These are phyloP conservation scores for Leccinum rimulosum DNA, from an alignment of 768 basidiomycete species.

Conservation along the genomic window DNA sequence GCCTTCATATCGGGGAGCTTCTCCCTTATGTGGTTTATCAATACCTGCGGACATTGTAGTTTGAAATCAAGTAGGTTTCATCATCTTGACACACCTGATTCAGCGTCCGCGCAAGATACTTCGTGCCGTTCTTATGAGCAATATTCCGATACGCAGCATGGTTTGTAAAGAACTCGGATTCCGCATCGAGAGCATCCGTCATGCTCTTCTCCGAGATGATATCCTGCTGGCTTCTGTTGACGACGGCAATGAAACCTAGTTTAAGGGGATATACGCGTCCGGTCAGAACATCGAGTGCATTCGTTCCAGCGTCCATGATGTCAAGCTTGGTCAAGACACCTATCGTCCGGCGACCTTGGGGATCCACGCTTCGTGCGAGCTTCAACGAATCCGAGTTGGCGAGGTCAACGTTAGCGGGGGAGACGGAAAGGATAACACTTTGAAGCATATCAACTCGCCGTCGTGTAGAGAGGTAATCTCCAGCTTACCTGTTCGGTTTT, in stretches of 20 bases:
- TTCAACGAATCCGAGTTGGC: constrained; percentile 98
- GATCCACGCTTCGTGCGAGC: constrained; percentile 92
- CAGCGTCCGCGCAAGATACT: constrained; percentile 87
- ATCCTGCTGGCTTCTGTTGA: constrained; percentile 97
- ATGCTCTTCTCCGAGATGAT: constrained; percentile 87
- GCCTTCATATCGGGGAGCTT: constrained; percentile 99
- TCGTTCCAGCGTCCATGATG: constrained; percentile 98
- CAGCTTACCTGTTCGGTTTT: constrained; percentile 85
- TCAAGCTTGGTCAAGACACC: constrained; percentile 97
- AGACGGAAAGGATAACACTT: constrained; percentile 96
- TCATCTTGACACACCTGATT: constrained; percentile 66
- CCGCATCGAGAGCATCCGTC: constrained; percentile 78
- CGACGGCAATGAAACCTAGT: constrained; percentile 96
- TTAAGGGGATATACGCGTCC: constrained; percentile 98
- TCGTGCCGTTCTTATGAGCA: constrained; percentile 96
- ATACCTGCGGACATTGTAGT: constrained; percentile 53
- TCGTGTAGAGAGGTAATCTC: background rate
- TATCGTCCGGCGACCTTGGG: constrained; percentile 93
- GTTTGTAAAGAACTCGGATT: constrained; percentile 86
- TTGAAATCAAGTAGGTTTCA: background rate
- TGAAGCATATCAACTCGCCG: constrained; percentile 8
- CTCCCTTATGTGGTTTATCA: constrained; percentile 97
- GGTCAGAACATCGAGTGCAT: constrained; percentile 92
- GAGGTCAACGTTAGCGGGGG: constrained; percentile 96
- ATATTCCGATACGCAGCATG: constrained; percentile 95